Percentiles rank a stretch among this genome's conserved stretches.
Evolutionary conservation across 768 basidiomycete genomes (phyloP).

Genomic region (Russula griseocarnosa): DNA sequence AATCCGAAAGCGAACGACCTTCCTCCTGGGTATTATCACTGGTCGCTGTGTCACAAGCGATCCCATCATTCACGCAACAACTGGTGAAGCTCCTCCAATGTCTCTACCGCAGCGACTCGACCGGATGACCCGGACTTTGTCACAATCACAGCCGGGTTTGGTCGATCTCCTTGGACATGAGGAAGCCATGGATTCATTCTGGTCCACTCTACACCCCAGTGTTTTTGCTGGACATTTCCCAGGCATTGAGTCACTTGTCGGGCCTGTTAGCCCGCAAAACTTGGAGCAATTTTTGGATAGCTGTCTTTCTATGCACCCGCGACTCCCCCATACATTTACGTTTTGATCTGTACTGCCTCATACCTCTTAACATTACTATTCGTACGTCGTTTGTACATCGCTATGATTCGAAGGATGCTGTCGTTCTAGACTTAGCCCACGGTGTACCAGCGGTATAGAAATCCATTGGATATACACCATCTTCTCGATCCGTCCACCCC

Average conservation of each 20-base stretch:
- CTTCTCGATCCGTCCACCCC: conserved; percentile 58
- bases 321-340: conserved; percentile 21
- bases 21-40: conserved; percentile 20
- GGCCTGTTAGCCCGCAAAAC: conserved; percentile 23
- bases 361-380: not conserved
- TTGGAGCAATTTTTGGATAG: conserved; percentile 30
- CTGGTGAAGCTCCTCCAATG: conserved; percentile 12
- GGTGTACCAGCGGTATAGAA: conserved; percentile 83
- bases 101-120: conserved; percentile 22
- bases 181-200: conserved; percentile 21
- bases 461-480: conserved; percentile 86
- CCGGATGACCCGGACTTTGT: conserved; percentile 25
- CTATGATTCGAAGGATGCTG: conserved; percentile 20
- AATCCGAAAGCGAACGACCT: conserved; percentile 27
- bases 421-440: conserved; percentile 66
- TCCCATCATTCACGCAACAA: not conserved
- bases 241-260: conserved; percentile 30
- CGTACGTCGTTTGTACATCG: not conserved
- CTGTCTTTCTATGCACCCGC: conserved; percentile 27
- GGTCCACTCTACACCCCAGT: conserved; percentile 19
- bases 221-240: conserved; percentile 31
- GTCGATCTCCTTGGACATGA: conserved; percentile 28
- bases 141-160: conserved; percentile 22
- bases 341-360: conserved; percentile 8
- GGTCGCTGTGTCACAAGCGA: conserved; percentile 15